phyloP scores from a whole-genome alignment of 805 yeast species.

The Kregervanrija pseudodelftensis region DNA sequence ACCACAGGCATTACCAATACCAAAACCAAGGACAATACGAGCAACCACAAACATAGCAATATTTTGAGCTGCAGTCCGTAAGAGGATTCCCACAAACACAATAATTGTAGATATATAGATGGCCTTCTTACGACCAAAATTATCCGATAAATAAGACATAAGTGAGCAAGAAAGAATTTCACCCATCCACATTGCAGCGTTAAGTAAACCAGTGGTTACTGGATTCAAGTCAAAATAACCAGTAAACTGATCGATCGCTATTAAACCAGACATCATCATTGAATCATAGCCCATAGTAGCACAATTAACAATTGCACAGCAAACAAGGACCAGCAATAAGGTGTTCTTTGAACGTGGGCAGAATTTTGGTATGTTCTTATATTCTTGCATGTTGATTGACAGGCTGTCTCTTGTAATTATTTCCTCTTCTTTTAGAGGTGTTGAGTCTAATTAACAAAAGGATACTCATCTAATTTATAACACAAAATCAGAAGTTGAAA shows the following conservation, averaged over 20 bases:
- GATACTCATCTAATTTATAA: too few relatives aligned
- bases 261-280: slow-evolving; percentile 6
- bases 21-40: slow-evolving; percentile 28
- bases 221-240: slow-evolving; percentile 5
- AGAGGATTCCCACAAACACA: slow-evolving; percentile 21
- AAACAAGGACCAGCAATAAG: too few relatives aligned
- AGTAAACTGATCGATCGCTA: slow-evolving; percentile 4
- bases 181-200: slow-evolving; percentile 10
- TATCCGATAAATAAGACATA: slow-evolving; percentile 3
- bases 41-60: slow-evolving; percentile 27
- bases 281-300: slow-evolving; percentile 8
- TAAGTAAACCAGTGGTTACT: slow-evolving; percentile 3
- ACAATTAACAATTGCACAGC: slow-evolving; percentile 3
- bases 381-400: too few relatives aligned
- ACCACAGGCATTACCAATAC: slow-evolving; percentile 15
- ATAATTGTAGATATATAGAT: slow-evolving; percentile 15
- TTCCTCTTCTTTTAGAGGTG: too few relatives aligned
- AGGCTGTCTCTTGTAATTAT: too few relatives aligned
- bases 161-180: slow-evolving; percentile 1
- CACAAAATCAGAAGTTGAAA: too few relatives aligned
- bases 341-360: too few relatives aligned
- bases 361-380: too few relatives aligned
- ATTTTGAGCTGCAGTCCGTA: slow-evolving; percentile 28
- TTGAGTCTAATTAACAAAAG: too few relatives aligned
- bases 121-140: slow-evolving; percentile 17